Evolutionary conservation across 805 yeast species (phyloP).

Genomic region (Komagataella kurtzmanii): DNA sequence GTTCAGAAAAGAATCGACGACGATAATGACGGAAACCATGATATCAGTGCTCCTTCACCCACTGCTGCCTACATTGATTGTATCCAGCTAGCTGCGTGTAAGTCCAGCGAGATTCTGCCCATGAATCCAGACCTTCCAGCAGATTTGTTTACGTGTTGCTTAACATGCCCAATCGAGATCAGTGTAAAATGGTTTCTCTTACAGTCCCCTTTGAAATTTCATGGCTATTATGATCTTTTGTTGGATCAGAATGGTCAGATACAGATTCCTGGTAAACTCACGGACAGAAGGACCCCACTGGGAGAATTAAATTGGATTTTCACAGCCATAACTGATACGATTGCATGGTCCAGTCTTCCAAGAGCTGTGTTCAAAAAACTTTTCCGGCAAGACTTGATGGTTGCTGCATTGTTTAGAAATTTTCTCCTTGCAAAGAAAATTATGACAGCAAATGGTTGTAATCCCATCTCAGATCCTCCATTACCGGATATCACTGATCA

Average conservation of each 20-base stretch:
- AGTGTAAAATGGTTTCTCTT: constrained; percentile 85
- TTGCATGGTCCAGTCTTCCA: constrained; percentile 91
- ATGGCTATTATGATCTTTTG: constrained; percentile 35
- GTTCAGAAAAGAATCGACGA: constrained; percentile 84
- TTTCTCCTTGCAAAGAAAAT: constrained; percentile 84
- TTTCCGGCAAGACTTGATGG: constrained; percentile 92
- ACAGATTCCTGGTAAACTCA: constrained; percentile 76
- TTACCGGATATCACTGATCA: constrained; percentile 78
- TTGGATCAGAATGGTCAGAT: constrained; percentile 39
- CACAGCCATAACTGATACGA: constrained; percentile 95
- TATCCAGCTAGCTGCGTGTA: constrained; percentile 88
- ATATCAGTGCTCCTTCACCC: constrained; percentile 43
- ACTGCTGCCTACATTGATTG: constrained; percentile 68
- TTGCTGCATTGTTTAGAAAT: constrained; percentile 90
- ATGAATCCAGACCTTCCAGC: constrained; percentile 94
- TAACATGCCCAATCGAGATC: constrained; percentile 91
- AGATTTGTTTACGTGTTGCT: constrained; percentile 87
- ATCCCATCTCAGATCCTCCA: constrained; percentile 89
- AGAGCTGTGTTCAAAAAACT: constrained; percentile 79
- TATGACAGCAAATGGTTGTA: constrained; percentile 88
- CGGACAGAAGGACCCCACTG: constrained; percentile 88
- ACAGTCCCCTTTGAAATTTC: constrained; percentile 53
- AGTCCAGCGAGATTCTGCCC: constrained; percentile 73
- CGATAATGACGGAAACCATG: constrained; percentile 53
- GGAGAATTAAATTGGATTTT: constrained; percentile 97